Conservation (phyloP, 306 rosid genomes). For the Crotalaria pallida region DNA sequence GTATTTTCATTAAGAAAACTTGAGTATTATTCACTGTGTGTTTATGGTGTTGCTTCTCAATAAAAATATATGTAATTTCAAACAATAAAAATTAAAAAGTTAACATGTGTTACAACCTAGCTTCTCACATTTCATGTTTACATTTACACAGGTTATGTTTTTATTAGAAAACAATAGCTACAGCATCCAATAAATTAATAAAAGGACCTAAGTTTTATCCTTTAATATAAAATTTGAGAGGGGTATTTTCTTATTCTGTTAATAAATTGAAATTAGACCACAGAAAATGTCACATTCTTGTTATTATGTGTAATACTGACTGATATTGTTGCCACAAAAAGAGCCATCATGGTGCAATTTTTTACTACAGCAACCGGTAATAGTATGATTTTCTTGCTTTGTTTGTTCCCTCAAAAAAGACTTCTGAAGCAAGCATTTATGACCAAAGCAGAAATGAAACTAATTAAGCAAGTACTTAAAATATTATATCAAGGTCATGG, state of each 20-base stretch:
- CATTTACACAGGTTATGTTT: too few species aligned
- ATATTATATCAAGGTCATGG: not conserved
- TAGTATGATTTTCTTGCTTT: not conserved
- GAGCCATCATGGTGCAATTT: not conserved
- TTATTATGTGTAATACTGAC: not conserved
- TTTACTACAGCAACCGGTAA: not conserved
- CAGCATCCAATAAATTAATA: too few species aligned
- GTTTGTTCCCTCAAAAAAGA: not conserved
- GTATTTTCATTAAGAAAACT: too few species aligned
- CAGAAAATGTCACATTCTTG: not conserved
- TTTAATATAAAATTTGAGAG: not conserved
- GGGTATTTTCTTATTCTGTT: not conserved
- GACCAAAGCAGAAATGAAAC: not conserved
- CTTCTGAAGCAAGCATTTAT: conserved; percentile 2
- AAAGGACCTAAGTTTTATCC: too few species aligned
- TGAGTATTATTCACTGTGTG: too few species aligned
- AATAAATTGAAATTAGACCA: not conserved
- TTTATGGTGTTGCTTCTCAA: too few species aligned
- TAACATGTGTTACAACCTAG: too few species aligned
- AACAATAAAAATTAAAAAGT: too few species aligned
- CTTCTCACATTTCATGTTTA: too few species aligned
- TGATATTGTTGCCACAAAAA: not conserved
- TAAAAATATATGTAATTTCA: too few species aligned
- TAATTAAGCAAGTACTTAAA: conserved; percentile 20
- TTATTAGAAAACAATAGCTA: too few species aligned